Evolutionary conservation across 2,329 filamentous ascomycete species (phyloP), one percentile per base, ranked within the genome.

Genomic region (Aspergillus proliferans): DNA sequence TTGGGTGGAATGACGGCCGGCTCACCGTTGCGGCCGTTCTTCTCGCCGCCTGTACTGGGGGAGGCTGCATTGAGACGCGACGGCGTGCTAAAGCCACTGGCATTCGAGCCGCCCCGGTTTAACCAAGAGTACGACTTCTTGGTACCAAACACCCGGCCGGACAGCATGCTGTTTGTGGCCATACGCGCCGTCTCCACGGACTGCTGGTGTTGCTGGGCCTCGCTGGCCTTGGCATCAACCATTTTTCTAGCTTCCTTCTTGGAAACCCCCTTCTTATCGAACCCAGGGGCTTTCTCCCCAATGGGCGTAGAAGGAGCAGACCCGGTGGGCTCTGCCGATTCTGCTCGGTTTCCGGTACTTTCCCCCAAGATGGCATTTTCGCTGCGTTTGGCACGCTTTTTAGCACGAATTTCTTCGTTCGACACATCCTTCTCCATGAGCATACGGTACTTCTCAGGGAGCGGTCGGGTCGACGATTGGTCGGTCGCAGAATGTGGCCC

Each of bases 191-290:
- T 95, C 48, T 83, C 78, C 64, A 96, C 95, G 22, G 92, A 89
- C 54, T 85, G 87, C 19, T 84, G 83, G 56, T 92, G 89, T 56
- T 85, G 87, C 50, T 85, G 85, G 15, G 86, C 86, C 62, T 94
- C 88, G 0, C 83, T 86, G 19, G 85, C 80, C 58, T 87, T 88
- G 3, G 77, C 75, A 51, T 88, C 85, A n/a, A 83, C 81, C 57
- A 86, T 79, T 55, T 84, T 86, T 68, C 85, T 88, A 64, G 86
- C 78, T 66, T 95, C 90, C 72, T 96, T 96, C 76, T 96, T 96
- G 4, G 86, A 87, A 46, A 88, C 78, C 3, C 83, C 78, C 67
- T 90, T 92, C 56, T 73, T 73, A 34, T 81, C 77, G 1, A 74
- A 65, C 47, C 86, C 84, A 1, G 84, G 79, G 1, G 84, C 82